Percentiles rank a stretch among this genome's conserved stretches.
phyloP scores from a whole-genome alignment of 164 flowering plant genomes.

The Platanus orientalis region DNA sequence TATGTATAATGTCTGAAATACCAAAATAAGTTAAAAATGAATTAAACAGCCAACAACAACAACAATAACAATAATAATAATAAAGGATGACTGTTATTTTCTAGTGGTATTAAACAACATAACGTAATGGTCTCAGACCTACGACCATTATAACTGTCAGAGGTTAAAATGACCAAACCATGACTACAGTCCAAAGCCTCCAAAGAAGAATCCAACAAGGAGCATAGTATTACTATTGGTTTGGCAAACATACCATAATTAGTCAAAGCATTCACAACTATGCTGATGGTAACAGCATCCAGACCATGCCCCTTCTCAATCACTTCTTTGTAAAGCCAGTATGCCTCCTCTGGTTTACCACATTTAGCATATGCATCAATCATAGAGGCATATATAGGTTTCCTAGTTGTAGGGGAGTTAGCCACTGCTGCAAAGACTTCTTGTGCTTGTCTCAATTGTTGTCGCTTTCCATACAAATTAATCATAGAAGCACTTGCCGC shows the following conservation, averaged over 20 bases:
- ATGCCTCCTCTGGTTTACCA: conserved; percentile 50
- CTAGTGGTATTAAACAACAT: too few species aligned
- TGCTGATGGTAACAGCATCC: conserved; percentile 65
- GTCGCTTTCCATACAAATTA: conserved; percentile 45
- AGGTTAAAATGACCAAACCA: too few species aligned
- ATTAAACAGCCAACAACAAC: too few species aligned
- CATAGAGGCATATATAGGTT: conserved; percentile 43
- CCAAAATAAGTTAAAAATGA: too few species aligned
- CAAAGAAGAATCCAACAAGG: not conserved
- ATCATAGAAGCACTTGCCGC: conserved; percentile 56
- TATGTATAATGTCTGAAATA: too few species aligned
- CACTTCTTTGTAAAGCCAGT: conserved; percentile 45
- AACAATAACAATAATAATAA: too few species aligned
- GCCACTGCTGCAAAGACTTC: conserved; percentile 37
- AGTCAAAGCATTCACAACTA: conserved; percentile 62
- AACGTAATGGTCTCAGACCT: too few species aligned
- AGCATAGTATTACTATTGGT: not conserved
- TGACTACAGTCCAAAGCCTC: not conserved
- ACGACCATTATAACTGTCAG: too few species aligned
- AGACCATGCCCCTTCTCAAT: conserved; percentile 40
- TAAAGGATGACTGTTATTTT: too few species aligned
- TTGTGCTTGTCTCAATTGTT: conserved; percentile 46
- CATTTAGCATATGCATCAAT: conserved; percentile 66
- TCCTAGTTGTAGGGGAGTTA: conserved; percentile 26
- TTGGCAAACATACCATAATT: conserved; percentile 40